These are phyloP conservation scores for Termitomyces sp. DNA, from an alignment of 768 basidiomycete species.

Conservation along the genomic window DNA sequence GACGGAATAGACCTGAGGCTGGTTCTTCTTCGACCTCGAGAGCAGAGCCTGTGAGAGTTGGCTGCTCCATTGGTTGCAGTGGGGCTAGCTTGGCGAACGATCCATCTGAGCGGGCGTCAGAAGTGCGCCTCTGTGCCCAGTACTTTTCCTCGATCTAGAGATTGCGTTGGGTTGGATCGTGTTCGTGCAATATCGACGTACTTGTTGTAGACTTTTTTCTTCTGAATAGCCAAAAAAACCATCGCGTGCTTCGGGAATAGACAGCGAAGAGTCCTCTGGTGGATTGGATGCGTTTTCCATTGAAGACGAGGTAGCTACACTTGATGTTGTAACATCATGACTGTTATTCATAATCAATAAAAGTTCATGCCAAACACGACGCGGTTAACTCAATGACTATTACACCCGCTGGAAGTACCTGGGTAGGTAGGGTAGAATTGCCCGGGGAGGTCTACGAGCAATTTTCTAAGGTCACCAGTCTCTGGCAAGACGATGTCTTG, in stretches of 20 bases:
- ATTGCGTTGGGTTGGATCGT: neutral
- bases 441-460: no score
- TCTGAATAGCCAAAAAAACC: constrained; percentile 78
- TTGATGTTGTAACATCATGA: no score
- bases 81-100: constrained; percentile 31
- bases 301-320: no score
- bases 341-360: no score
- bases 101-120: constrained; percentile 44
- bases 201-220: constrained; percentile 71
- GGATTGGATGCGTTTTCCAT: no score
- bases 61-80: constrained; percentile 24
- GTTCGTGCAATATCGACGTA: constrained; percentile 27
- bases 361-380: no score
- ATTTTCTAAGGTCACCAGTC: no score
- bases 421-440: no score
- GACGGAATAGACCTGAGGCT: constrained; percentile 19
- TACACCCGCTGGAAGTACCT: no score
- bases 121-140: constrained; percentile 58
- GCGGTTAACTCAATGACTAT: no score
- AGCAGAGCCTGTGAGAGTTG: constrained; percentile 9
- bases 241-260: constrained; percentile 53
- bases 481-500: no score
- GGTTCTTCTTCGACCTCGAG: constrained; percentile 29
- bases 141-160: constrained; percentile 70
- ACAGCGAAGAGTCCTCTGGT: constrained; percentile 3